These are phyloP conservation scores for Acer negundo DNA, from an alignment of 345 rosid genomes.

Conservation along the genomic window DNA sequence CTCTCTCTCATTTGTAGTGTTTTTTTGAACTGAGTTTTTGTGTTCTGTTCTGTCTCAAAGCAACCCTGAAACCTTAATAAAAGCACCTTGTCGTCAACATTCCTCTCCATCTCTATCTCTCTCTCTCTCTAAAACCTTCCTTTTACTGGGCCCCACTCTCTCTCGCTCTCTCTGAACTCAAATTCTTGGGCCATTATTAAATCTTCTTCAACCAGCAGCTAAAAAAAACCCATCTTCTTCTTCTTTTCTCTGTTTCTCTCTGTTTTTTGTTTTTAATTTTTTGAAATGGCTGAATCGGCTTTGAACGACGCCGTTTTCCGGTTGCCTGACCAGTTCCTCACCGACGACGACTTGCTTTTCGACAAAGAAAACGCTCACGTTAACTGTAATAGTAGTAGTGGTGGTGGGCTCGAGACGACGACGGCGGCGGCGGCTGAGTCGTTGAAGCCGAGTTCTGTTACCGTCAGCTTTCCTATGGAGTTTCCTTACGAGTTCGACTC, in stretches of 20 bases:
- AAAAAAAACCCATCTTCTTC: not conserved
- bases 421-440: constrained; percentile 3
- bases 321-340: constrained; percentile 38
- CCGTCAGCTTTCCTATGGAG: constrained; percentile 47
- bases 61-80: constrained; percentile 65
- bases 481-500: constrained; percentile 63
- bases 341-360: constrained; percentile 26
- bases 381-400: not conserved
- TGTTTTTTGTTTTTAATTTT: not conserved
- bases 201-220: constrained; percentile 9
- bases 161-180: not conserved
- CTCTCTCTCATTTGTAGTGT: not conserved
- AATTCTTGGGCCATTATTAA: constrained; percentile 24
- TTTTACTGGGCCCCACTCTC: constrained; percentile 36
- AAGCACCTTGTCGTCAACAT: constrained; percentile 52
- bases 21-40: not conserved
- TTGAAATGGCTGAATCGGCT: constrained; percentile 43
- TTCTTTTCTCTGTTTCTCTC: not conserved
- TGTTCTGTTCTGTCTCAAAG: constrained; percentile 33
- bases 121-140: constrained; percentile 5
- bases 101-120: constrained; percentile 29
- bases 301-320: constrained; percentile 41
- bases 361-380: constrained; percentile 18
- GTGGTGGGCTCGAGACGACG: not conserved
- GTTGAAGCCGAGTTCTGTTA: constrained; percentile 13